Conservation (phyloP, 139 green algal genomes). For the Dunaliella sp. region DNA sequence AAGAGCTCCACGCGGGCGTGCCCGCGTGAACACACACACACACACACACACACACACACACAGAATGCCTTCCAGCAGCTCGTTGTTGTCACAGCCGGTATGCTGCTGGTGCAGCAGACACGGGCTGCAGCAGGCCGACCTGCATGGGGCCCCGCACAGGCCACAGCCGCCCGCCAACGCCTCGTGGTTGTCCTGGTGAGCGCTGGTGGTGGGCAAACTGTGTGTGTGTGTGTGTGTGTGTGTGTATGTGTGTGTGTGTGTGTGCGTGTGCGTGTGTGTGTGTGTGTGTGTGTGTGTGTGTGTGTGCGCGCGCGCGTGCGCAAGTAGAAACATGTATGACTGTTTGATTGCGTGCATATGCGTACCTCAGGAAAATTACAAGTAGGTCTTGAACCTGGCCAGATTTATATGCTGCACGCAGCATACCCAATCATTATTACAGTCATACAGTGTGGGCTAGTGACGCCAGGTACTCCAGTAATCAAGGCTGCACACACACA, state of each 20-base stretch:
- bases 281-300: background rate
- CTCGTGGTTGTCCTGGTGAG: slow-evolving; percentile 55
- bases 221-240: background rate
- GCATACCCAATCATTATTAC: too few species aligned
- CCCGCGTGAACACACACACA: too few species aligned
- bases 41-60: too few species aligned
- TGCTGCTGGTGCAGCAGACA: slow-evolving; percentile 52
- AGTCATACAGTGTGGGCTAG: too few species aligned
- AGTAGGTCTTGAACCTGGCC: too few species aligned
- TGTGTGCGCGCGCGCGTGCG: background rate
- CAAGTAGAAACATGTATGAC: too few species aligned
- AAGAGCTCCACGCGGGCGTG: too few species aligned
- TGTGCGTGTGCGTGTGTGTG: background rate
- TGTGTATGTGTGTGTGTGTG: background rate
- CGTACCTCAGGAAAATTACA: too few species aligned
- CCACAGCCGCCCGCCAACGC: slow-evolving; percentile 36
- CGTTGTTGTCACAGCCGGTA: slow-evolving; percentile 53
- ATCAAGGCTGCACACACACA: too few species aligned
- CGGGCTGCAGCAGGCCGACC: slow-evolving; percentile 12
- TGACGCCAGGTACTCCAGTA: too few species aligned
- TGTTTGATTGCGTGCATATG: too few species aligned
- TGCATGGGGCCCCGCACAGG: background rate
- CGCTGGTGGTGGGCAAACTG: background rate
- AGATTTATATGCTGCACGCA: too few species aligned
- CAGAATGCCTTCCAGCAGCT: slow-evolving; percentile 75